A percentile compares a stretch with the other conserved stretches of the same genome.
phyloP scores from a whole-genome alignment of 2,329 filamentous ascomycete genomes.

The Daldinia eschscholtzii region DNA sequence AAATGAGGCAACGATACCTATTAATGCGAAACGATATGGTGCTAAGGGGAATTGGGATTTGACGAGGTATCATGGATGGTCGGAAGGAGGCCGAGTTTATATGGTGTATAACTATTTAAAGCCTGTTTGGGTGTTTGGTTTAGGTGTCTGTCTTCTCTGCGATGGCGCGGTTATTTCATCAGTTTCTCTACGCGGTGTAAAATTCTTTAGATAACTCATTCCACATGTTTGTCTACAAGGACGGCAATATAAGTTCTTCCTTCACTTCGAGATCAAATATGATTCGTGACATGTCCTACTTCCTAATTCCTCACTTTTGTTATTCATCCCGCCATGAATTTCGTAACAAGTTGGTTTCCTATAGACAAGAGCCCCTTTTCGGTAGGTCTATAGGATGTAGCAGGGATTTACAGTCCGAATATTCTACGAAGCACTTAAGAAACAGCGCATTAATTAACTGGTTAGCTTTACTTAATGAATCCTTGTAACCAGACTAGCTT shows the following conservation, averaged over 20 bases:
- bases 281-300: background rate
- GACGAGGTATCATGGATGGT: slow-evolving; percentile 14
- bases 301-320: background rate
- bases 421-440: too few relatives aligned
- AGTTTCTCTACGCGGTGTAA: background rate
- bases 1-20: slow-evolving; percentile 39
- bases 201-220: slow-evolving; percentile 3
- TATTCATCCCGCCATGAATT: background rate
- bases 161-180: slow-evolving; percentile 14
- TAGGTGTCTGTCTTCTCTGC: slow-evolving; percentile 15
- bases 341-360: too few relatives aligned
- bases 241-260: background rate
- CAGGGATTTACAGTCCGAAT: too few relatives aligned
- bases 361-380: background rate
- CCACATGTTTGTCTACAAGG: background rate
- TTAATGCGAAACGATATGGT: background rate
- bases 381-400: background rate
- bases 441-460: background rate
- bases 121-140: slow-evolving; percentile 13
- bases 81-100: background rate
- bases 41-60: slow-evolving; percentile 3
- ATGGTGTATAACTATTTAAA: slow-evolving; percentile 26
- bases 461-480: background rate
- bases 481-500: background rate
- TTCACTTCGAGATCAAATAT: background rate